These are phyloP conservation scores for Daldinia caldariorum DNA, from an alignment of 495 filamentous ascomycete genomes.

Conservation along the genomic window DNA sequence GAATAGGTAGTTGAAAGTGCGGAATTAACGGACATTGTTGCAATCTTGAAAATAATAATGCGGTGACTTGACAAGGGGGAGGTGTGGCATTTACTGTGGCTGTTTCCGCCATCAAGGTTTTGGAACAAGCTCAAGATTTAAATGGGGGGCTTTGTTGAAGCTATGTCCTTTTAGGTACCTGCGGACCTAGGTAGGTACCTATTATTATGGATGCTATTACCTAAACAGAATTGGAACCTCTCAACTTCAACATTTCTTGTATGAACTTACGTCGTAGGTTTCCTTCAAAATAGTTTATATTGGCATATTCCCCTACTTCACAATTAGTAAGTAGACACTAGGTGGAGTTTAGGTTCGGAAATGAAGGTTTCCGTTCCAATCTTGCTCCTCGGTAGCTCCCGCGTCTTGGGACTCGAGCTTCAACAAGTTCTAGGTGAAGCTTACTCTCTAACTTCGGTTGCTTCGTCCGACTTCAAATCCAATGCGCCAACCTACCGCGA, in stretches of 20 bases:
- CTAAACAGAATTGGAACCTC: not conserved
- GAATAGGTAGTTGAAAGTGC: too few species aligned
- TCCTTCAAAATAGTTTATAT: not conserved
- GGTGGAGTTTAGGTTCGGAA: not conserved
- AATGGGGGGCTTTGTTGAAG: too few species aligned
- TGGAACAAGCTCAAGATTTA: too few species aligned
- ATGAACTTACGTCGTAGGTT: not conserved
- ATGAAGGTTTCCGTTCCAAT: constrained; percentile 31
- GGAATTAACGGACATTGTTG: too few species aligned
- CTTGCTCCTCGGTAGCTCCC: constrained; percentile 29
- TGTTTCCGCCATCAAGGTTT: too few species aligned
- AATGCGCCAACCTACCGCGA: constrained; percentile 51
- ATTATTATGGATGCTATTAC: not conserved
- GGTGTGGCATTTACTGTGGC: too few species aligned
- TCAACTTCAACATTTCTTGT: not conserved
- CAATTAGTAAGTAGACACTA: too few species aligned
- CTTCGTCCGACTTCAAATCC: constrained; percentile 9
- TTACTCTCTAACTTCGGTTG: constrained; percentile 6
- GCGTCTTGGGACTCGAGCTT: constrained; percentile 25
- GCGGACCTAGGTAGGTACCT: too few species aligned
- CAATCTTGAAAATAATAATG: too few species aligned
- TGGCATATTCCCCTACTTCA: not conserved
- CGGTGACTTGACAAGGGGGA: too few species aligned
- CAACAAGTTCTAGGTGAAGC: constrained; percentile 19
- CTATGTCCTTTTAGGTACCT: too few species aligned